These are phyloP conservation scores for Ascoidea asiatica DNA, from an alignment of 805 yeast species.

Conservation along the genomic window DNA sequence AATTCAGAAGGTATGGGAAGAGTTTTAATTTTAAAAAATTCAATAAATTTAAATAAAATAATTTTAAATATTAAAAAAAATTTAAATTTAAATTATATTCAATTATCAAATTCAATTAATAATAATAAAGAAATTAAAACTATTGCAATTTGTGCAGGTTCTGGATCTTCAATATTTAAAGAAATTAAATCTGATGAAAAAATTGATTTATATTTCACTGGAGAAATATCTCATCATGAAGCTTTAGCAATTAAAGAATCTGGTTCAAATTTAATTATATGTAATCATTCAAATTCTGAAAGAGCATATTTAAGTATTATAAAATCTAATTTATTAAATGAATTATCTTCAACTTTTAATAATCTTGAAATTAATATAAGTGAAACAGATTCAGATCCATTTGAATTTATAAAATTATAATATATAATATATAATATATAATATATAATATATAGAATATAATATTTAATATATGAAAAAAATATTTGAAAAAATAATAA, in stretches of 20 bases:
- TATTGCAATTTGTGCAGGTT: slow-evolving; percentile 90
- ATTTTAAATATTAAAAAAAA: slow-evolving; percentile 38
- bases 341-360: slow-evolving; percentile 19
- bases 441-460: too few species aligned
- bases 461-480: too few species aligned
- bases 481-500: too few species aligned
- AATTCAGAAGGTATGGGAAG: slow-evolving; percentile 77
- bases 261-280: slow-evolving; percentile 59
- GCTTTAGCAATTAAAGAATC: slow-evolving; percentile 55
- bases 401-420: slow-evolving; percentile 19
- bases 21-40: slow-evolving; percentile 31
- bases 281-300: slow-evolving; percentile 90
- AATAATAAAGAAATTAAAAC: slow-evolving; percentile 26
- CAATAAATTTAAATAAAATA: slow-evolving; percentile 29
- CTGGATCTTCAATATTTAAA: slow-evolving; percentile 70
- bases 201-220: slow-evolving; percentile 73
- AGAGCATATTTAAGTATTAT: slow-evolving; percentile 60
- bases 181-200: slow-evolving; percentile 31
- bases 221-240: slow-evolving; percentile 93
- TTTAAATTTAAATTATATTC: slow-evolving; percentile 42
- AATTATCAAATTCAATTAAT: slow-evolving; percentile 18
- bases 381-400: slow-evolving; percentile 52
- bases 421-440: too few species aligned
- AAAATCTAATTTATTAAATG: slow-evolving; percentile 32
- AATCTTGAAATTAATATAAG: slow-evolving; percentile 37